Base-by-base conservation (phyloP, 768 basidiomycete genomes). In the Amanita brunnescens region DNA sequence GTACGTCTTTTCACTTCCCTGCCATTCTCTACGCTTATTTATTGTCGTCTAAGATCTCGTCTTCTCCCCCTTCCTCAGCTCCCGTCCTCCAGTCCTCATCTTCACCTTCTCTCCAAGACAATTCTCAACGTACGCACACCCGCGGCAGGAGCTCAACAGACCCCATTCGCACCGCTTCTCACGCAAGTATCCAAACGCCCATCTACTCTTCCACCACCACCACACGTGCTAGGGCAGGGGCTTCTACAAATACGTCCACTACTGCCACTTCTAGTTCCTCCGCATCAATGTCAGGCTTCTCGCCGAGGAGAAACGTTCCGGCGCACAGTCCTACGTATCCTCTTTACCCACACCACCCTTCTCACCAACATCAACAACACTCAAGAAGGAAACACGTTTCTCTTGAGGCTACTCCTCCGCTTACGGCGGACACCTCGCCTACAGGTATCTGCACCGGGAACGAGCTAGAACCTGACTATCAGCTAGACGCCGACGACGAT, bases 121-220 rank as follows among this genome's bases (percentile, higher is more conserved):
- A 21, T 26, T 32, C 30, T 18, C 29, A 14, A 21, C 24, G 24
- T 24, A 33, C 42, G 5, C 51, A 47, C 35, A 20, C 16, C 44
- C 44, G 51, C 23, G 38, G 51, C 51, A n/a, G 51, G 29, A 52
- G 51, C 21, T 35, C 43, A 16, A 52, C 51, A 16, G 51, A 52
- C 26, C 51, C 51, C 29, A 41, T 51, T 30, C 32, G 24, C 40
- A 9, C 18, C 13, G 29, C 39, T 32, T 42, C 49, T 14, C 40
- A 51, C 39, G 13, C 29, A 0, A 42, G 21, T 20, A 12, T 41
- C n/a, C 20, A 13, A 18, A 14, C 12, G 12, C 16, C 18, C 23
- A 1, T 35, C 23, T 44, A 38, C 51, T 52, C 45, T n/a, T n/a
- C n/a, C n/a, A n/a, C n/a, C n/a, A n/a, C n/a, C 30, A 26, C 23